Conservation (phyloP, 164 flowering plant species). For the Saururus chinensis region DNA sequence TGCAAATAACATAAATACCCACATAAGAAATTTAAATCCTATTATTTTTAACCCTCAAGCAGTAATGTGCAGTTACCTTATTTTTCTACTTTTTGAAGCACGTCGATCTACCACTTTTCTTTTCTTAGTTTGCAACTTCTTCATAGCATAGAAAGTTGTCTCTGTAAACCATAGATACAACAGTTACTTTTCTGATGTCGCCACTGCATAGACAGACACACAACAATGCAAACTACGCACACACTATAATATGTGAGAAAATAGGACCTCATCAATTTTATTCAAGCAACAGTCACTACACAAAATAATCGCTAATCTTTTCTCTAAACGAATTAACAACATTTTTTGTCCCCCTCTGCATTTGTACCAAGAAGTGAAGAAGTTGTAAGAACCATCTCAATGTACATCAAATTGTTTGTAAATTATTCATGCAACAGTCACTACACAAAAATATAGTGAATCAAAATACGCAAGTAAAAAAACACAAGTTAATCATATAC, state of each 20-base stretch:
- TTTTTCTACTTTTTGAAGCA: slow-evolving; percentile 90
- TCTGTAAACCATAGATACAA: slow-evolving; percentile 27
- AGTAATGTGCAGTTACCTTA: slow-evolving; percentile 36
- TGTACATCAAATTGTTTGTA: too few relatives aligned
- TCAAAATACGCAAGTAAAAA: background rate
- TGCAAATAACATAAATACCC: slow-evolving; percentile 11
- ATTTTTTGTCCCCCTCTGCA: too few relatives aligned
- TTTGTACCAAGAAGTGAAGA: too few relatives aligned
- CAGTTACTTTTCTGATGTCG: background rate
- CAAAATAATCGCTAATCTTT: too few relatives aligned
- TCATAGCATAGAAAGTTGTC: slow-evolving; percentile 56
- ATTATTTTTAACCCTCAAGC: background rate
- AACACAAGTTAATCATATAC: background rate
- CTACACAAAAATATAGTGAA: too few relatives aligned
- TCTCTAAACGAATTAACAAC: too few relatives aligned
- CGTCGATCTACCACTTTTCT: slow-evolving; percentile 78
- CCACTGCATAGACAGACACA: background rate
- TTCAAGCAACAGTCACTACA: too few relatives aligned
- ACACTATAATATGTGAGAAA: too few relatives aligned
- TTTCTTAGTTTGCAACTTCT: slow-evolving; percentile 63
- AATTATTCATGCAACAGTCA: too few relatives aligned
- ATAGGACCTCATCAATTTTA: too few relatives aligned
- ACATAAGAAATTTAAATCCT: background rate
- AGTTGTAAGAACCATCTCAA: too few relatives aligned
- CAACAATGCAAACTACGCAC: too few relatives aligned